phyloP scores from a whole-genome alignment of 257 asterid species.

The Paulownia fortunei region DNA sequence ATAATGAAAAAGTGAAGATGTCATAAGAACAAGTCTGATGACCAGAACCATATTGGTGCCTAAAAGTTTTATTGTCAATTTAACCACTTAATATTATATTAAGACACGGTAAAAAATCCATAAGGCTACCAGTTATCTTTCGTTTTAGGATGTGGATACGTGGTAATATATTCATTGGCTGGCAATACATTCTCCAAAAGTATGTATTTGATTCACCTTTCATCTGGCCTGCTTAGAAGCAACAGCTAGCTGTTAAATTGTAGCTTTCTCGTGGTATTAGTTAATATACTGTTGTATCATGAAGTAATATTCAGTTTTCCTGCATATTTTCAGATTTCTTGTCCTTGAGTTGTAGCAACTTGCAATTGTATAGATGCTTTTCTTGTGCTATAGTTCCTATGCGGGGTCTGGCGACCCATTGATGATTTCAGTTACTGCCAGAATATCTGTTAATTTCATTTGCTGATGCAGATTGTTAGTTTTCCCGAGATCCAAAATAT shows the following conservation, averaged over 20 bases:
- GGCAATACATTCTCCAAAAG: background rate
- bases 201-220: background rate
- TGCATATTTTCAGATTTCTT: background rate
- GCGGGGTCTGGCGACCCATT: too few species aligned
- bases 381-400: too few species aligned
- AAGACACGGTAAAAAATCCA: background rate
- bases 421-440: too few species aligned
- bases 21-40: background rate
- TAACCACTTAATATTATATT: background rate
- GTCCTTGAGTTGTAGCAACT: background rate
- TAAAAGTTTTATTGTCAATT: background rate
- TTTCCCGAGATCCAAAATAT: background rate
- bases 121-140: background rate
- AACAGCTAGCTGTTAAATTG: background rate
- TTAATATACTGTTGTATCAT: background rate
- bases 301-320: background rate
- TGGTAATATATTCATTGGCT: conserved; percentile 1
- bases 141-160: background rate
- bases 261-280: background rate
- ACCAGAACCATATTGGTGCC: background rate
- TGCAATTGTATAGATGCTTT: background rate
- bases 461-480: background rate
- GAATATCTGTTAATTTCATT: background rate
- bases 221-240: background rate
- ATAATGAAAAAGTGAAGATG: background rate